Conservation (phyloP, 2,329 filamentous ascomycete species). For the Albifimbria verrucaria region DNA sequence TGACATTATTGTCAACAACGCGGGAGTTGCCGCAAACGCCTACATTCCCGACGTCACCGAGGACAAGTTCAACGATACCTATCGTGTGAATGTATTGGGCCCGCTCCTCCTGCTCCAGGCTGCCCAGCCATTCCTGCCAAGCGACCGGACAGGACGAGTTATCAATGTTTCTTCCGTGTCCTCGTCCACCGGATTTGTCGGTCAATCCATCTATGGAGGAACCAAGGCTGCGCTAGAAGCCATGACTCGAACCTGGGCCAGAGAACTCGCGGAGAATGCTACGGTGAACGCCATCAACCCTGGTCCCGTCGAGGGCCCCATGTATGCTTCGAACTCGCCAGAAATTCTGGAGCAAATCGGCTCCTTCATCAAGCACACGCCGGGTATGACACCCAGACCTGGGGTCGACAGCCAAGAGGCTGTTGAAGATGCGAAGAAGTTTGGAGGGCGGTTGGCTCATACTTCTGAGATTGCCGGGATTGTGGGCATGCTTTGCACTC, state of each 20-base stretch:
- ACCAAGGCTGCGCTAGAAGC: conserved; percentile 51
- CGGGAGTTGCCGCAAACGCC: conserved; percentile 63
- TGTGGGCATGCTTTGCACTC: conserved; percentile 6
- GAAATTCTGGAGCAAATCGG: conserved; percentile 8
- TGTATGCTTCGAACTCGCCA: conserved; percentile 29
- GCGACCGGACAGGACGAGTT: conserved; percentile 59
- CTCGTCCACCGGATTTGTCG: conserved; percentile 40
- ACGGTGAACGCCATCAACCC: conserved; percentile 52
- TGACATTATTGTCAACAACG: conserved; percentile 81
- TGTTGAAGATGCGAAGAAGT: conserved; percentile 11
- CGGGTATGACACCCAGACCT: neutral
- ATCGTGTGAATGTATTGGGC: conserved; percentile 73
- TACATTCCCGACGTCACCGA: conserved; percentile 53
- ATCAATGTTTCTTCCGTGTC: conserved; percentile 48
- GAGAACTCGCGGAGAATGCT: conserved; percentile 44
- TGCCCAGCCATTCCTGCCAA: conserved; percentile 62
- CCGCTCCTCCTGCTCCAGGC: conserved; percentile 73
- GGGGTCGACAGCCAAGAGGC: conserved; percentile 11
- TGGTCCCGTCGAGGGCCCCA: conserved; percentile 43
- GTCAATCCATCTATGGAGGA: conserved; percentile 47
- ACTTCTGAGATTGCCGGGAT: conserved; percentile 14
- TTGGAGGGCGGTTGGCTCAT: conserved; percentile 16
- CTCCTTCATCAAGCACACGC: conserved; percentile 7
- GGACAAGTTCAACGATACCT: conserved; percentile 60
- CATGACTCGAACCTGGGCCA: conserved; percentile 49